A percentile compares a stretch with the other conserved stretches of the same genome.
These are phyloP conservation scores for Fraxinus platypoda DNA, from an alignment of 305 asterid species.

Conservation along the genomic window DNA sequence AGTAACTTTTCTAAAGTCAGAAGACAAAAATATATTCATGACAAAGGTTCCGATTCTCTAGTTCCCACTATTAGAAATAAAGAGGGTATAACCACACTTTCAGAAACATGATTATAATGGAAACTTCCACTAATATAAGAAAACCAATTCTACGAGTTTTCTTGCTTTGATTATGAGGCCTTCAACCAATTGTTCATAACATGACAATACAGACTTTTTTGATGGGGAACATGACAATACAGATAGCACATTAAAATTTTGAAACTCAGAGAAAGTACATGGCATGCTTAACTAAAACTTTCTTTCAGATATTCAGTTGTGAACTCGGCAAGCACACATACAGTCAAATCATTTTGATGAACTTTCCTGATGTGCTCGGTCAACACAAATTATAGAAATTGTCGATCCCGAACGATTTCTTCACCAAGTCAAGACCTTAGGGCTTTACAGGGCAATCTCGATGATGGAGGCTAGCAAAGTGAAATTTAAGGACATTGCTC, in stretches of 20 bases:
- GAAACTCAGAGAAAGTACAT: background rate
- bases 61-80: background rate
- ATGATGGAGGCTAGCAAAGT: background rate
- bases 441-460: background rate
- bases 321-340: background rate
- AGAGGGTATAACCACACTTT: background rate
- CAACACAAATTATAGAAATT: background rate
- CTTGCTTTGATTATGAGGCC: background rate
- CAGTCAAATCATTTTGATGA: background rate
- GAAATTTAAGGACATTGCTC: background rate
- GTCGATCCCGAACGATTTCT: background rate
- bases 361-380: background rate
- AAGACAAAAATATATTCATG: background rate
- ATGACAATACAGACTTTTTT: background rate
- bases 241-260: background rate
- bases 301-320: background rate
- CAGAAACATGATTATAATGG: constrained; percentile 1
- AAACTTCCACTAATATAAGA: background rate
- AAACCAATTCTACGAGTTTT: background rate
- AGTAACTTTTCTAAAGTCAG: background rate
- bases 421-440: background rate
- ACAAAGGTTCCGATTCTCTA: background rate
- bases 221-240: background rate
- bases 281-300: background rate
- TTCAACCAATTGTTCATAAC: background rate